Conservation (phyloP, 2,329 filamentous ascomycete species). For the Fusarium marasasianum region DNA sequence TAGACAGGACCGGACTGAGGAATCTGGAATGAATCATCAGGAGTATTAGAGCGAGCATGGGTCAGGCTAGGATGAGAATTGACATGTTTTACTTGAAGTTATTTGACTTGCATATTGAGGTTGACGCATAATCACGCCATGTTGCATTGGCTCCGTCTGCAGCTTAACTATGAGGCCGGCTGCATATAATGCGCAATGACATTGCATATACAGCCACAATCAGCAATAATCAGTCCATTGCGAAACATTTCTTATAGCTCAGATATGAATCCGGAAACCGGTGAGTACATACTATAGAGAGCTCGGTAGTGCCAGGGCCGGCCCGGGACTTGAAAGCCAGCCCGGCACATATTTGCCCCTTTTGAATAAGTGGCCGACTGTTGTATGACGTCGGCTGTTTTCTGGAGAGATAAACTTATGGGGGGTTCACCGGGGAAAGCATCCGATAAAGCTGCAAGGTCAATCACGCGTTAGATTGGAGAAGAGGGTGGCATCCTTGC, state of each 20-base stretch:
- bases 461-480: neutral
- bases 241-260: neutral
- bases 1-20: slow-evolving; percentile 25
- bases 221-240: neutral
- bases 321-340: neutral
- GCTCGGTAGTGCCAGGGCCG: slow-evolving; percentile 2
- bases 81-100: neutral
- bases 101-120: neutral
- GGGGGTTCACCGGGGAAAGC: neutral
- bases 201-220: neutral
- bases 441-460: slow-evolving; percentile 2
- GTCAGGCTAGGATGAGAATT: slow-evolving; percentile 9
- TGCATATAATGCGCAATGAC: neutral
- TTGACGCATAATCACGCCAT: slow-evolving; percentile 5
- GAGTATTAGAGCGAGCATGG: slow-evolving; percentile 40
- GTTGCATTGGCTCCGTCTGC: neutral
- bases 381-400: slow-evolving; percentile 10
- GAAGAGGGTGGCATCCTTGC: neutral
- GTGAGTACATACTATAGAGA: neutral
- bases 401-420: neutral
- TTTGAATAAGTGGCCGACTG: neutral
- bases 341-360: neutral
- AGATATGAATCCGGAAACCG: neutral
- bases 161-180: neutral
- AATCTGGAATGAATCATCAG: slow-evolving; percentile 19